phyloP scores from a whole-genome alignment of 148 eudicot species.

The Rheum nobile region DNA sequence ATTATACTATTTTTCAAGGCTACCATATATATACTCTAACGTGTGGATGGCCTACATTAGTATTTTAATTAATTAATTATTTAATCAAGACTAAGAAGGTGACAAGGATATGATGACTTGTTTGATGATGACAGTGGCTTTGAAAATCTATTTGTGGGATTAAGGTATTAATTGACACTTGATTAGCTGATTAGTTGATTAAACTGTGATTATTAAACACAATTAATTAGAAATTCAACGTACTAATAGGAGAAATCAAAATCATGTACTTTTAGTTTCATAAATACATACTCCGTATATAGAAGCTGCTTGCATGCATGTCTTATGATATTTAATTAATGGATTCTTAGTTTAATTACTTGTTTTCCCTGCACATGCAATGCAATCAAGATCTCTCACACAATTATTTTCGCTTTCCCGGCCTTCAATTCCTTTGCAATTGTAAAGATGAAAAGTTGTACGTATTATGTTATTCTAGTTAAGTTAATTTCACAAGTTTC shows the following conservation, averaged over 20 bases:
- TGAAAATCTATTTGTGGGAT: background rate
- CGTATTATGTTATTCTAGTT: too few relatives aligned
- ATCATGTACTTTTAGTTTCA: background rate
- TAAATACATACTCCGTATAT: background rate
- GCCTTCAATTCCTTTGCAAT: too few relatives aligned
- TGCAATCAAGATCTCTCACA: too few relatives aligned
- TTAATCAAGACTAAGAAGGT: background rate
- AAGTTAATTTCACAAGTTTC: too few relatives aligned
- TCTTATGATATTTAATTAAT: too few relatives aligned
- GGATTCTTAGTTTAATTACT: too few relatives aligned
- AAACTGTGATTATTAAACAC: background rate
- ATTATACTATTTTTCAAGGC: background rate
- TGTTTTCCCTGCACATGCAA: background rate
- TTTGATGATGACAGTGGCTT: slow-evolving; percentile 16
- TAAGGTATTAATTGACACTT: background rate
- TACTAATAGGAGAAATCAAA: background rate
- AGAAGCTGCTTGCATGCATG: too few relatives aligned
- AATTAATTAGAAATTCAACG: background rate
- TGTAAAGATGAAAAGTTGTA: too few relatives aligned
- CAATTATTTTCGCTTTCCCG: too few relatives aligned
- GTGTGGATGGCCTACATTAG: background rate
- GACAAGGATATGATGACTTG: slow-evolving; percentile 31
- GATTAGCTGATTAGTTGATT: background rate
- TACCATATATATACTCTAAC: background rate
- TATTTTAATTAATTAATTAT: background rate